Base-by-base conservation (phyloP, 768 basidiomycete genomes). In the Mycena epipterygia region DNA sequence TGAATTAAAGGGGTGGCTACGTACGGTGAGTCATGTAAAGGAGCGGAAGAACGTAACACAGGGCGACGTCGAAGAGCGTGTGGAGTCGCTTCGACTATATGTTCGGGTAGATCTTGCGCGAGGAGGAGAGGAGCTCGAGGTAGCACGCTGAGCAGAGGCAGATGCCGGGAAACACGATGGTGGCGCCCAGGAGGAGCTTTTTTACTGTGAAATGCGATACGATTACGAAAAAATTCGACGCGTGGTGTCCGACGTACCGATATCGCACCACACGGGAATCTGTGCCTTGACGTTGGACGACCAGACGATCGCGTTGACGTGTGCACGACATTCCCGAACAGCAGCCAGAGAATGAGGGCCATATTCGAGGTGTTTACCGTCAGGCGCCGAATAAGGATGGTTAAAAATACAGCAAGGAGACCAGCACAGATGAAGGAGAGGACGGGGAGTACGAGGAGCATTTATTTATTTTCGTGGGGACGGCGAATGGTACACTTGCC, bases 51-150 rank as follows among this genome's bases (percentile, higher is more conserved):
- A 70, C 68, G 51, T 51, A 70, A 35, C 68, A 70, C 3, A 70
- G 57, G 2, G 56, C 68, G 48, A 60, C 62, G 49, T 70, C 68
- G 13, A 52, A 1, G 57, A 70, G 68, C 57, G 37, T 35, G 62
- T 69, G 68, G 27, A 69, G 14, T 27, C 68, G 68, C 48, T 59
- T 57, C 63, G 68, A 70, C 42, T 70, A 70, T 19, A 56, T 64
- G 62, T 70, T 59, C n/a, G 68, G 68, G 53, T 69, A 64, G 41
- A 64, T 39, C 63, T 70, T 70, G 56, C 68, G 68, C n/a, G 4
- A 0, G 9, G 68, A 70, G 14, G 68, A 41, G 30, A 70, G 68
- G 5, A 70, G 68, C 41, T 64, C 68, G 6, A 64, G 48, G 9
- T 49, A 41, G n/a, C 62, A 63, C 21, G 68, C 68, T 21, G 57